A percentile compares a stretch with the other conserved stretches of the same genome.
Evolutionary conservation across 306 rosid genomes (phyloP).

Genomic region (Rosa persica): DNA sequence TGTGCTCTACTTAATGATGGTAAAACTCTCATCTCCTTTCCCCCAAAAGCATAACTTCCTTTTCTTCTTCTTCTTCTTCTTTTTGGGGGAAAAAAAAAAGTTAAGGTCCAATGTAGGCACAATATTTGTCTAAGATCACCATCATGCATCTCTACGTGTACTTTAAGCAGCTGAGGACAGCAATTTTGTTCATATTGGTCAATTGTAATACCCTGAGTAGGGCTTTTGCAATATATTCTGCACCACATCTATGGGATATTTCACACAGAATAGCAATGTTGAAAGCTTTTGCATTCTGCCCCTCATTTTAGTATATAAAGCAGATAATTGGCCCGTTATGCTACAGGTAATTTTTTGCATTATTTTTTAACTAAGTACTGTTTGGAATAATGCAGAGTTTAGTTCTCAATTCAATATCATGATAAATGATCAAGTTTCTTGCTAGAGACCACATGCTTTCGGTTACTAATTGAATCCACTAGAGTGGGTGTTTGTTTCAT

Average conservation of each 20-base stretch:
- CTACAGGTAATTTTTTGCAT: neutral
- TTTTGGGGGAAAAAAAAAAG: neutral
- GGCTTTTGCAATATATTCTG: neutral
- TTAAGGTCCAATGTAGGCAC: neutral
- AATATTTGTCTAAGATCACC: neutral
- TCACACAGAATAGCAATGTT: neutral
- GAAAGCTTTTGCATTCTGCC: neutral
- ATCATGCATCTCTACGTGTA: neutral
- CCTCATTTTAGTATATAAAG: neutral
- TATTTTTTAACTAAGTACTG: neutral
- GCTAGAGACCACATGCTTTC: neutral
- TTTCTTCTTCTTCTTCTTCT: neutral
- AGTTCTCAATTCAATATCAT: neutral
- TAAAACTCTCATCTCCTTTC: slow-evolving; percentile 34
- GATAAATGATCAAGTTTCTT: slow-evolving; percentile 5
- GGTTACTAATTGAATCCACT: neutral
- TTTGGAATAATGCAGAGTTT: neutral
- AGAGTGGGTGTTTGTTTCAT: slow-evolving; percentile 11
- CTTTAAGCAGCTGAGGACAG: neutral
- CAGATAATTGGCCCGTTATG: neutral
- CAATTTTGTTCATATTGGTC: neutral
- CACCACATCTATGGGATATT: slow-evolving; percentile 1
- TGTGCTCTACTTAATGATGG: slow-evolving; percentile 95
- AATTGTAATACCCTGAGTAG: slow-evolving; percentile 1
- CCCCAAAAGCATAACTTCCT: neutral